These are phyloP conservation scores for Suhomyces chickasaworum DNA, from an alignment of 1,139 yeast species.

Conservation along the genomic window DNA sequence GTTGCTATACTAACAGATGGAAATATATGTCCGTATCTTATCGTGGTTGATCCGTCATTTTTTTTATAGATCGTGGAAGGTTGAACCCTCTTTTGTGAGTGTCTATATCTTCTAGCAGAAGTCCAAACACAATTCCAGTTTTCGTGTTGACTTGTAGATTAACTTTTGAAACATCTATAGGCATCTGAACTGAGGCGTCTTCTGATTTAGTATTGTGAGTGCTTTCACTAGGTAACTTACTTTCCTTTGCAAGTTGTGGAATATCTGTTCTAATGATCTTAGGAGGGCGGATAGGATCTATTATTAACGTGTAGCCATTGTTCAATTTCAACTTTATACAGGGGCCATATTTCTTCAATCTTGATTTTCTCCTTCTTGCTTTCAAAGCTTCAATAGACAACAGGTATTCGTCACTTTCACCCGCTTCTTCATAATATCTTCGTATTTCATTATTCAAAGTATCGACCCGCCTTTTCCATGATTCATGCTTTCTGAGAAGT, in stretches of 20 bases:
- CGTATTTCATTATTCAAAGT: constrained; percentile 30
- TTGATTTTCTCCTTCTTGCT: constrained; percentile 23
- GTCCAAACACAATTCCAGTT: constrained; percentile 10
- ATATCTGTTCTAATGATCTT: constrained; percentile 17
- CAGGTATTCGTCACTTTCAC: constrained; percentile 24
- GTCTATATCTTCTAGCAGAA: constrained; percentile 1
- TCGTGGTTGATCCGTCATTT: background rate
- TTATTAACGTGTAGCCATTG: constrained; percentile 33
- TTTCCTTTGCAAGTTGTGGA: background rate
- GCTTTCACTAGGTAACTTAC: background rate
- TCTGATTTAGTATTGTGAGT: background rate
- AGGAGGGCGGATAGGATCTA: constrained; percentile 37
- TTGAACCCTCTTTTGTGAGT: constrained; percentile 9
- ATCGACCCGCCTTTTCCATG: constrained; percentile 42
- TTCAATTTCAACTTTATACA: constrained; percentile 29
- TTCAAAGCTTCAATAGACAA: constrained; percentile 24
- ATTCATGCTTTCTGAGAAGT: constrained; percentile 50
- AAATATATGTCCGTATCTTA: background rate
- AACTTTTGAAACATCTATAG: background rate
- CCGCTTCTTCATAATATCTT: constrained; percentile 17
- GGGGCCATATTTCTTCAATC: constrained; percentile 27
- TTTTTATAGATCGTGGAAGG: constrained; percentile 8
- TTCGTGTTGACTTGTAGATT: constrained; percentile 4
- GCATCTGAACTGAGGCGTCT: background rate
- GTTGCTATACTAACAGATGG: no score